These are phyloP conservation scores for Solanum commersonii DNA, from an alignment of 257 asterid genomes.

Conservation along the genomic window DNA sequence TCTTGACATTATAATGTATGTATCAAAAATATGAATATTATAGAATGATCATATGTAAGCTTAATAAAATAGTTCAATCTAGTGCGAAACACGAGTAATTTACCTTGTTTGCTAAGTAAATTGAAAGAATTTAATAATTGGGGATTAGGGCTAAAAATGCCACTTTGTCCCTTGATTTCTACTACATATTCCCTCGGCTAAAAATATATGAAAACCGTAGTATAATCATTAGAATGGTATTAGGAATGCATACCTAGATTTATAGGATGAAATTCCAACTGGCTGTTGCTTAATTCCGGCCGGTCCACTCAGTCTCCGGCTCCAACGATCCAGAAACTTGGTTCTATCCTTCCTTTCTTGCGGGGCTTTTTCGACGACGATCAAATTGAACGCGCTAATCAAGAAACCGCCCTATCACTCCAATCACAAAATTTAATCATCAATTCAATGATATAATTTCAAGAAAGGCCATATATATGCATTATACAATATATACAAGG, in stretches of 20 bases:
- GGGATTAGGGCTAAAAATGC: background rate
- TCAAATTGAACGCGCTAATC: background rate
- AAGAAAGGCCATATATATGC: background rate
- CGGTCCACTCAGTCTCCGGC: slow-evolving; percentile 33
- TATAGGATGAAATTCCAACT: background rate
- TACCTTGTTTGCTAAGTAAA: too few relatives aligned
- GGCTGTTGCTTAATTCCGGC: slow-evolving; percentile 40
- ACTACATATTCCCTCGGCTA: too few relatives aligned
- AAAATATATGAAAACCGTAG: background rate
- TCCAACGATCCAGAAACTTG: slow-evolving; percentile 53
- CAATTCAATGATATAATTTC: background rate
- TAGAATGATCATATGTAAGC: too few relatives aligned
- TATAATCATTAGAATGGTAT: background rate
- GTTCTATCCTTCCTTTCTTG: slow-evolving; percentile 47
- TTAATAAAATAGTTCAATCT: too few relatives aligned
- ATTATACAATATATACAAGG: background rate
- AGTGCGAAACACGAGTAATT: too few relatives aligned
- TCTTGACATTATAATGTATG: too few relatives aligned
- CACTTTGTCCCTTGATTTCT: background rate
- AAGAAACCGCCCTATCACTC: background rate
- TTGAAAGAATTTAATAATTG: background rate
- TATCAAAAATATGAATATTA: too few relatives aligned
- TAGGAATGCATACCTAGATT: background rate
- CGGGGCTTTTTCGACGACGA: slow-evolving; percentile 62
- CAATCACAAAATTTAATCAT: background rate